phyloP scores from a whole-genome alignment of 2,329 filamentous ascomycete genomes.

The Claviceps quebecensis region DNA sequence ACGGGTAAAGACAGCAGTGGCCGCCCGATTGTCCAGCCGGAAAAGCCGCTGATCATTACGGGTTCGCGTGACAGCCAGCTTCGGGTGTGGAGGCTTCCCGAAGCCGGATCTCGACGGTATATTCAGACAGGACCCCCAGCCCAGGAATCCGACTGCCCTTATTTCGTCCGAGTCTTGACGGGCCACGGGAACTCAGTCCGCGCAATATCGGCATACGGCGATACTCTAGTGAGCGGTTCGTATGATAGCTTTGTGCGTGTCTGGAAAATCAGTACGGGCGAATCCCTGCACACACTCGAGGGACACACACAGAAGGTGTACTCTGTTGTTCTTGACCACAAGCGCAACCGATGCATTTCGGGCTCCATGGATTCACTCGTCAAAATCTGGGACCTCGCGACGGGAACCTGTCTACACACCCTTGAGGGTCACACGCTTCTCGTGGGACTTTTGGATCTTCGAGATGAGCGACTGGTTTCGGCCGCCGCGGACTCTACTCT shows the following conservation, averaged over 20 bases:
- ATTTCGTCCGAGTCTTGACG: constrained; percentile 75
- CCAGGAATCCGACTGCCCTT: constrained; percentile 72
- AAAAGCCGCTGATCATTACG: constrained; percentile 91
- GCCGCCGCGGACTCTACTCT: constrained; percentile 91
- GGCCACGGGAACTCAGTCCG: constrained; percentile 91
- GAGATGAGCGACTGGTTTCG: constrained; percentile 80
- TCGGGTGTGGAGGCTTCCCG: constrained; percentile 85
- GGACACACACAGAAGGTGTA: constrained; percentile 93
- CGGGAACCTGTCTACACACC: constrained; percentile 71
- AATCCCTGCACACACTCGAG: constrained; percentile 67
- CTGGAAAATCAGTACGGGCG: constrained; percentile 94
- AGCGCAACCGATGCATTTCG: constrained; percentile 88
- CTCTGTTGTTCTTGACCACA: constrained; percentile 85
- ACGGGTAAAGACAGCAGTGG: constrained; percentile 60
- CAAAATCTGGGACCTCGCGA: constrained; percentile 92
- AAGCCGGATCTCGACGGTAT: constrained; percentile 61
- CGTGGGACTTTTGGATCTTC: constrained; percentile 80
- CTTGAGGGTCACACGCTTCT: constrained; percentile 87
- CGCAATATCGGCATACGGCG: constrained; percentile 85
- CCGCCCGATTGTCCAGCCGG: constrained; percentile 72
- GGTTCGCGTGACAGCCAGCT: constrained; percentile 90
- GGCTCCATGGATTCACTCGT: constrained; percentile 97
- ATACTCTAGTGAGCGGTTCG: constrained; percentile 92
- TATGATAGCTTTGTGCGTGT: constrained; percentile 93
- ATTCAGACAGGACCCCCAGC: constrained; percentile 66